Evolutionary conservation across 1,284 basidiomycete genomes (phyloP), one percentile per base, ranked within the genome.

Genomic region (Papiliotrema flavescens): DNA sequence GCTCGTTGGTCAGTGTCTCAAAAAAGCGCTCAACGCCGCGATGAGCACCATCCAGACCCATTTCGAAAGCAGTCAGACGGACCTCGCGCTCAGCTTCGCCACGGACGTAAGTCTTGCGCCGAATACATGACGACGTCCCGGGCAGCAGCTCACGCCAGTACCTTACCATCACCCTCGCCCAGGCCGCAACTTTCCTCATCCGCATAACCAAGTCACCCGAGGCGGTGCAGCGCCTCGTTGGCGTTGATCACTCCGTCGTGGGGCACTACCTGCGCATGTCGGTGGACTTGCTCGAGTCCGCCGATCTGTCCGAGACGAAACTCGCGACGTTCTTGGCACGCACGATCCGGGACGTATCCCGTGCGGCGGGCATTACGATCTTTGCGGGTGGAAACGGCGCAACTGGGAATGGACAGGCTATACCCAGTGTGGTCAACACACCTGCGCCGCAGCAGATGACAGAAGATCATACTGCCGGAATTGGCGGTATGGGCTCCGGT

Each of bases 101-200:
- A 65, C 66, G 2, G 69, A 71, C 53, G 67, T 69, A 52, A 60
- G 66, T 62, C n/a, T 17, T 24, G 2, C 6, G 49, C 19, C 15
- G 17, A 35, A 11, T 40, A 13, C 35, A 19, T 22, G n/a, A 1
- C 28, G 15, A 5, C 39, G 17, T 42, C 7, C 4, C 5, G 23
- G 23, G 4, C 5, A 5, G 35, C 45, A 48, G 39, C 46, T 34
- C 7, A 11, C 1, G 41, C 23, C 40, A 69, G 66, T 69, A 71
- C 54, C 51, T 69, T 9, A 68, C 66, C 2, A 68, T 66, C 44
- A 65, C 69, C 1, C 60, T 71, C 7, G 60, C 69, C 3, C 67
- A 71, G 53, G 63, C 69, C 3, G 69, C 69, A 13, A 55, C 68
- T 36, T 71, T 71, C 56, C 59, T 71, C 15, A 59, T 70, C 32